Evolutionary conservation across 2,329 filamentous ascomycete species (phyloP).

Genomic region (Penicillium brasilianum): DNA sequence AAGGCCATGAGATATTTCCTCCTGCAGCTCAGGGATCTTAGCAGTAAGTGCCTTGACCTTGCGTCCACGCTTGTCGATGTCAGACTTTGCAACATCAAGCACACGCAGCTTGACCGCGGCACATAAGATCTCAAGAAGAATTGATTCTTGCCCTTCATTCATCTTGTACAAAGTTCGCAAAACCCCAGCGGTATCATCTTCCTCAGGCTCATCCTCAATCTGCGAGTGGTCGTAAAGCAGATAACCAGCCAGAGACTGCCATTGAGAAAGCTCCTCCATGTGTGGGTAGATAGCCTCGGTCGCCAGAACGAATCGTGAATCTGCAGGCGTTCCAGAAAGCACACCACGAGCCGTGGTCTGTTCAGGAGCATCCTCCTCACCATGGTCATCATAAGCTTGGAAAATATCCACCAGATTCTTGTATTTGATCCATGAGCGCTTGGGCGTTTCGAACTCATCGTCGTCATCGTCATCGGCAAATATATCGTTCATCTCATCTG

Average conservation of each 20-base stretch:
- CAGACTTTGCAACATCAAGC: constrained; percentile 66
- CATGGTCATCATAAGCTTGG: constrained; percentile 76
- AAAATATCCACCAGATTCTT: constrained; percentile 89
- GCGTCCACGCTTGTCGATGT: constrained; percentile 60
- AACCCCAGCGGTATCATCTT: constrained; percentile 63
- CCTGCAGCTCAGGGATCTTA: constrained; percentile 71
- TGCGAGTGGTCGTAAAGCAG: constrained; percentile 88
- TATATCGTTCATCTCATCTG: constrained; percentile 77
- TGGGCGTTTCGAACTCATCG: constrained; percentile 73
- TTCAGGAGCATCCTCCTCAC: constrained; percentile 37
- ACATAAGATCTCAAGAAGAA: constrained; percentile 85
- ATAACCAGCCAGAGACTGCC: constrained; percentile 88
- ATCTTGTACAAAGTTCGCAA: constrained; percentile 77
- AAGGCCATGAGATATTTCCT: constrained; percentile 77
- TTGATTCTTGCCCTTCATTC: constrained; percentile 75
- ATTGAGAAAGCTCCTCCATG: constrained; percentile 78
- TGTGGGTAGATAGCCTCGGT: constrained; percentile 84
- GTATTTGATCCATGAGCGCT: constrained; percentile 84
- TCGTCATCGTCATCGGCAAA: constrained; percentile 77
- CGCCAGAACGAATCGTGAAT: constrained; percentile 84
- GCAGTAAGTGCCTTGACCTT: constrained; percentile 64
- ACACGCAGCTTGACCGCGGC: constrained; percentile 79
- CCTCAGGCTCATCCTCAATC: constrained; percentile 58
- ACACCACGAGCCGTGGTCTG: constrained; percentile 35
- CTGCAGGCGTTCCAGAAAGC: constrained; percentile 67